Conservation (phyloP, 2,329 filamentous ascomycete species). For the Fusarium torulosum region DNA sequence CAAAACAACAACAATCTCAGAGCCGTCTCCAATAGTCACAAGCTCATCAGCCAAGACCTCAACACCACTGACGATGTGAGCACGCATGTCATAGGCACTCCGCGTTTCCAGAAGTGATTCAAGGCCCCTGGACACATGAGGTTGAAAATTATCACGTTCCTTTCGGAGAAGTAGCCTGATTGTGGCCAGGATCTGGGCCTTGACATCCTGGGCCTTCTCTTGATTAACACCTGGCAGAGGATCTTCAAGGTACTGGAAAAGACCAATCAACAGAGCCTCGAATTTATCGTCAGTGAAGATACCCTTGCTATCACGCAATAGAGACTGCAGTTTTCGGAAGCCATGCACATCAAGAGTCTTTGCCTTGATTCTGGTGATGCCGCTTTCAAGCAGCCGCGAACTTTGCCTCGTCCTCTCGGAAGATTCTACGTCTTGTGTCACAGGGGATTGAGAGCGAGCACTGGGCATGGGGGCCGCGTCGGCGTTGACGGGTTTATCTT, state of each 20-base stretch:
- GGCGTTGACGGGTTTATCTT: constrained; percentile 72
- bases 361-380: constrained; percentile 77
- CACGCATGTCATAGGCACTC: constrained; percentile 73
- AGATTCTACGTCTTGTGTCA: constrained; percentile 44
- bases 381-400: constrained; percentile 76
- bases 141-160: constrained; percentile 73
- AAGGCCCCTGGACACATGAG: constrained; percentile 76
- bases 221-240: constrained; percentile 65
- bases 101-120: constrained; percentile 75
- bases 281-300: constrained; percentile 77
- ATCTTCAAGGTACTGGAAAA: constrained; percentile 79
- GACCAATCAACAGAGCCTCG: constrained; percentile 72
- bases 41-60: constrained; percentile 81
- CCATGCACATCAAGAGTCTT: constrained; percentile 83
- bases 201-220: constrained; percentile 78
- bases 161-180: constrained; percentile 79
- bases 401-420: constrained; percentile 69
- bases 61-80: constrained; percentile 79
- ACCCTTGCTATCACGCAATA: constrained; percentile 75
- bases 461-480: constrained; percentile 56
- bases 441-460: constrained; percentile 41
- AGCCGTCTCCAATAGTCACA: constrained; percentile 72
- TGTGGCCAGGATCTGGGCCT: constrained; percentile 79
- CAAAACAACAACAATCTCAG: constrained; percentile 70
- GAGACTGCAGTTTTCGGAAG: constrained; percentile 81